phyloP scores from a whole-genome alignment of 257 asterid genomes.

The Misopates orontium region DNA sequence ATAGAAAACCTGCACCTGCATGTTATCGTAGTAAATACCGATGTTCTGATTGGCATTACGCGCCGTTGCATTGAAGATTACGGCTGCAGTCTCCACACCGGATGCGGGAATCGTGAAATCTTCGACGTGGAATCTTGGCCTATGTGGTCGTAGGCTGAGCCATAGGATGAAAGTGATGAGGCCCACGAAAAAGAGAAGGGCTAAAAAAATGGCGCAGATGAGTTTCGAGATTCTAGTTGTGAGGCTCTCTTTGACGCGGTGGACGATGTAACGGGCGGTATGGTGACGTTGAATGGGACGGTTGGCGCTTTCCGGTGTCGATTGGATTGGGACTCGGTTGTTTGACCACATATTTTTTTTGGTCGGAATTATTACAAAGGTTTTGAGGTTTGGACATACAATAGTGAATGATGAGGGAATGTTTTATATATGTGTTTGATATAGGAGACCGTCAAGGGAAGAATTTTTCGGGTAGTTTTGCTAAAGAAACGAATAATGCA shows the following conservation, averaged over 20 bases:
- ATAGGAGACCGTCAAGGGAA: background rate
- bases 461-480: conserved; percentile 26
- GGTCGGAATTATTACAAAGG: no score
- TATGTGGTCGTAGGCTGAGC: conserved; percentile 88
- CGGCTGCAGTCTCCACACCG: conserved; percentile 46
- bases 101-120: conserved; percentile 56
- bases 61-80: conserved; percentile 62
- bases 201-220: conserved; percentile 58
- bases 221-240: conserved; percentile 73
- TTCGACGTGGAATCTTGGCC: conserved; percentile 68
- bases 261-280: conserved; percentile 76
- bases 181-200: conserved; percentile 61
- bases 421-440: background rate
- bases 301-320: conserved; percentile 22
- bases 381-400: no score
- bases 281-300: conserved; percentile 57
- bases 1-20: conserved; percentile 51
- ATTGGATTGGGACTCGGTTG: conserved; percentile 37
- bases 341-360: conserved; percentile 31
- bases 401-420: background rate
- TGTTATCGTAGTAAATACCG: conserved; percentile 61
- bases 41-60: conserved; percentile 69
- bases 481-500: conserved; percentile 48
- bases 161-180: conserved; percentile 75
- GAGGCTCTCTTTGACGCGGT: conserved; percentile 77